Evolutionary conservation across 331 rosid genomes (phyloP).

Genomic region (Malus hybrid): DNA sequence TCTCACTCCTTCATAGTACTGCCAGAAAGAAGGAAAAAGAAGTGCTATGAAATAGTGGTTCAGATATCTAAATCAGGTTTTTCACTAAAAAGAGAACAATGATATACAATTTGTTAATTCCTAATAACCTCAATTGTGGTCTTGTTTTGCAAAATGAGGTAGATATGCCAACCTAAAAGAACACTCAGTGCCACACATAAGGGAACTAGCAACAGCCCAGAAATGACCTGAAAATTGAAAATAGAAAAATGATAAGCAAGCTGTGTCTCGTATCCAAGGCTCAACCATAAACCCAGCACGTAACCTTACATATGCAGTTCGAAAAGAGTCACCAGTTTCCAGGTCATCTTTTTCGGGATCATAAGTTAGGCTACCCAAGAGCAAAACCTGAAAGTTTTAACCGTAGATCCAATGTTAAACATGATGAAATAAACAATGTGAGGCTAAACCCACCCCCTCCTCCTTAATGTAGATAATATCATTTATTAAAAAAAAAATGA

Average conservation of each 20-base stretch:
- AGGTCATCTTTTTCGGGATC: slow-evolving; percentile 56
- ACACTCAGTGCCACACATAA: slow-evolving; percentile 59
- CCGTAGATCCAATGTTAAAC: neutral
- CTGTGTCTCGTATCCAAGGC: slow-evolving; percentile 9
- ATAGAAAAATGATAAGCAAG: slow-evolving; percentile 17
- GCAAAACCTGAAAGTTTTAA: slow-evolving; percentile 57
- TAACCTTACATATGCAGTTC: slow-evolving; percentile 65
- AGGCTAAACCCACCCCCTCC: no score
- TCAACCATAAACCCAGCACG: slow-evolving; percentile 6
- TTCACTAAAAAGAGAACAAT: slow-evolving; percentile 16
- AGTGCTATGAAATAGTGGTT: slow-evolving; percentile 18
- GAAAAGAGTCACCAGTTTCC: slow-evolving; percentile 50
- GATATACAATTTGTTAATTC: slow-evolving; percentile 9
- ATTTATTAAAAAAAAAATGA: neutral
- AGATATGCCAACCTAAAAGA: slow-evolving; percentile 89
- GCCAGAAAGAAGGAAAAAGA: slow-evolving; percentile 19
- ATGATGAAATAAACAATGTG: neutral
- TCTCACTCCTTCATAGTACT: slow-evolving; percentile 95
- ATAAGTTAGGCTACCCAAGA: slow-evolving; percentile 67
- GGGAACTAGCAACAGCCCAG: slow-evolving; percentile 72
- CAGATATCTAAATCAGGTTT: slow-evolving; percentile 6
- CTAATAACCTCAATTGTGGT: slow-evolving; percentile 85
- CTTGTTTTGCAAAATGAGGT: slow-evolving; percentile 82
- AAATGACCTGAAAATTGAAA: slow-evolving; percentile 52
- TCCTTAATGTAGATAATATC: no score